Evolutionary conservation across 305 asterid genomes (phyloP).

Genomic region (Solanum chacoense): DNA sequence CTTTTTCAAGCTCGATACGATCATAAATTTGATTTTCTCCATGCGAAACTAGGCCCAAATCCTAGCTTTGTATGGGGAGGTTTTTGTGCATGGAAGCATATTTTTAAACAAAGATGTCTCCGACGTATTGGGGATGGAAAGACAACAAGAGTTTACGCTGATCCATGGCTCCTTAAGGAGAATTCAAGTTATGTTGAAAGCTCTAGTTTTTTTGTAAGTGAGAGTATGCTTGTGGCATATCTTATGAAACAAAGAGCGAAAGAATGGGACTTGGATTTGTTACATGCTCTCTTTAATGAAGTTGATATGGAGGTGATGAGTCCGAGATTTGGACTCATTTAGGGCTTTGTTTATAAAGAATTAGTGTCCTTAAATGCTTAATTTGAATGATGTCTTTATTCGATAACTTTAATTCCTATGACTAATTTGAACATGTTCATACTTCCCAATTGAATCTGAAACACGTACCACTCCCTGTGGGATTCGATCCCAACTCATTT

Average conservation of each 20-base stretch:
- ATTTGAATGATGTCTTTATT: too few relatives aligned
- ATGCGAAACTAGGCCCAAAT: background rate
- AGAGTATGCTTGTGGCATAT: background rate
- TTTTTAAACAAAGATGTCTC: background rate
- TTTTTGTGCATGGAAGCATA: background rate
- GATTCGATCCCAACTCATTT: too few relatives aligned
- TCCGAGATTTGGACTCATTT: too few relatives aligned
- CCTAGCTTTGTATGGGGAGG: background rate
- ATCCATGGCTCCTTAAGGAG: background rate
- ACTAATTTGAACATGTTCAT: too few relatives aligned
- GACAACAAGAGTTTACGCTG: background rate
- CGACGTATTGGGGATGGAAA: background rate
- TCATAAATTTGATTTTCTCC: background rate
- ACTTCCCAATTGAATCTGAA: too few relatives aligned
- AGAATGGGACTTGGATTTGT: background rate
- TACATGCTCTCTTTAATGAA: background rate
- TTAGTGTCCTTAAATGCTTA: too few relatives aligned
- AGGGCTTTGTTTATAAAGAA: too few relatives aligned
- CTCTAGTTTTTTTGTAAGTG: background rate
- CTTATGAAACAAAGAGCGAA: background rate
- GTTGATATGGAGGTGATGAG: background rate
- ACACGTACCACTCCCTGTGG: too few relatives aligned
- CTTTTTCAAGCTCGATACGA: background rate
- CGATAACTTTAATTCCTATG: too few relatives aligned
- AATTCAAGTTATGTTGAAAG: background rate